Conservation (phyloP, 371 early-diverging fungal genomes). For the Apophysomyces sp. region DNA sequence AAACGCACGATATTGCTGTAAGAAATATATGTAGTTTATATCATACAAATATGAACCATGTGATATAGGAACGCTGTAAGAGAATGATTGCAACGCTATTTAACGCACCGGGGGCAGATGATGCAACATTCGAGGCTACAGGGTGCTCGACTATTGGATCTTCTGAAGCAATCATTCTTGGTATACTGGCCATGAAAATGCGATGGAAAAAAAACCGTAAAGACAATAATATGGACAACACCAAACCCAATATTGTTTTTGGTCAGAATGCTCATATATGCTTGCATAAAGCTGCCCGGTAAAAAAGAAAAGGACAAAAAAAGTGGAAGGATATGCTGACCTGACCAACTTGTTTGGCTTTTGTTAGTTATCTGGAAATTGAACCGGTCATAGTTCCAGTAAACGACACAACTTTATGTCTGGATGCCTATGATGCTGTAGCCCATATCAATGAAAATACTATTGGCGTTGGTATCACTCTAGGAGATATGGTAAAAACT, state of each 20-base stretch:
- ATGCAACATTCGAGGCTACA: no score
- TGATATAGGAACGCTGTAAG: no score
- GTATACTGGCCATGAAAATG: slow-evolving; percentile 70
- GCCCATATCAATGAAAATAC: slow-evolving; percentile 75
- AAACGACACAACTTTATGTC: slow-evolving; percentile 50
- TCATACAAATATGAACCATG: no score
- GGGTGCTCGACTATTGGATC: slow-evolving; percentile 73
- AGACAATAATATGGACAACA: slow-evolving; percentile 53
- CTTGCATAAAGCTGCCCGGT: slow-evolving; percentile 37
- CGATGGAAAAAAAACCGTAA: slow-evolving; percentile 61
- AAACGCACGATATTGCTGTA: no score
- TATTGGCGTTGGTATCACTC: slow-evolving; percentile 67
- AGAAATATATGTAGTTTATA: no score
- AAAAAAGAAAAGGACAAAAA: background rate
- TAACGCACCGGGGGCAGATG: no score
- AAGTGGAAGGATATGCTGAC: no score
- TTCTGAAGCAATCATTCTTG: slow-evolving; percentile 74
- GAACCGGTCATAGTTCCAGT: slow-evolving; percentile 59
- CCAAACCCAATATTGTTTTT: slow-evolving; percentile 71
- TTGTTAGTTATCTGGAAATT: slow-evolving; percentile 72
- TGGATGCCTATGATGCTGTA: slow-evolving; percentile 59
- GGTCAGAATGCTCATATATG: slow-evolving; percentile 72
- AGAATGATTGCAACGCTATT: no score
- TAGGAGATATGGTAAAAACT: slow-evolving; percentile 72
- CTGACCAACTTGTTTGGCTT: no score